Conservation (phyloP, 331 rosid species). For the Arachis monticola region DNA sequence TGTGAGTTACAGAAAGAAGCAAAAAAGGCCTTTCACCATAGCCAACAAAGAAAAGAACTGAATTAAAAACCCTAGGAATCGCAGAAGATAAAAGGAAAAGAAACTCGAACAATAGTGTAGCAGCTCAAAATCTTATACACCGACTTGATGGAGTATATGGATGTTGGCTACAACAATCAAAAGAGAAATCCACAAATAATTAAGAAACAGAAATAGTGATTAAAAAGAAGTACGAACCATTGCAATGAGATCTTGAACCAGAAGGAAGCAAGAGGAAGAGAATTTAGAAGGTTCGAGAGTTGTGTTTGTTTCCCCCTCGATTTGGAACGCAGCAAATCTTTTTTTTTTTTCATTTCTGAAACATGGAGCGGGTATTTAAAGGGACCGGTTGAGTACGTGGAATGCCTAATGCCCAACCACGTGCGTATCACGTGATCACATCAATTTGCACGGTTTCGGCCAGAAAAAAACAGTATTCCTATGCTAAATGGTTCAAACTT, state of each 20-base stretch:
- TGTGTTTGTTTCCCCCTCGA: background rate
- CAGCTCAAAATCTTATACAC: background rate
- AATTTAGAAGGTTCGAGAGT: slow-evolving; percentile 28
- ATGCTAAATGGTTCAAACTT: too few species aligned
- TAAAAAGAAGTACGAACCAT: slow-evolving; percentile 33
- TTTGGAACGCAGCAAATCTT: background rate
- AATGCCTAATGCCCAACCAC: background rate
- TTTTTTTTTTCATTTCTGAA: background rate
- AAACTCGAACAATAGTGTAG: background rate
- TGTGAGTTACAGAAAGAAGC: background rate
- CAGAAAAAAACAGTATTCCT: background rate
- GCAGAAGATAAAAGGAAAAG: background rate
- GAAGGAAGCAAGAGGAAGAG: slow-evolving; percentile 15
- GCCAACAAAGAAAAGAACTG: background rate
- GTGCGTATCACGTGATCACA: background rate
- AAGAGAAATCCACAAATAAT: background rate
- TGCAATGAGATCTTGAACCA: slow-evolving; percentile 14
- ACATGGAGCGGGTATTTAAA: background rate
- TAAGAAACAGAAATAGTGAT: background rate
- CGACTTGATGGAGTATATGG: background rate
- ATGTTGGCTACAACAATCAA: background rate
- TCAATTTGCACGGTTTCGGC: background rate
- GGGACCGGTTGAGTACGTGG: background rate
- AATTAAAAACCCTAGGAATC: background rate
- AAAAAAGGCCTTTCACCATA: background rate